A percentile compares a stretch with the other conserved stretches of the same genome.
These are phyloP conservation scores for Penicillium riverlandense DNA, from an alignment of 495 filamentous ascomycete species.

Conservation along the genomic window DNA sequence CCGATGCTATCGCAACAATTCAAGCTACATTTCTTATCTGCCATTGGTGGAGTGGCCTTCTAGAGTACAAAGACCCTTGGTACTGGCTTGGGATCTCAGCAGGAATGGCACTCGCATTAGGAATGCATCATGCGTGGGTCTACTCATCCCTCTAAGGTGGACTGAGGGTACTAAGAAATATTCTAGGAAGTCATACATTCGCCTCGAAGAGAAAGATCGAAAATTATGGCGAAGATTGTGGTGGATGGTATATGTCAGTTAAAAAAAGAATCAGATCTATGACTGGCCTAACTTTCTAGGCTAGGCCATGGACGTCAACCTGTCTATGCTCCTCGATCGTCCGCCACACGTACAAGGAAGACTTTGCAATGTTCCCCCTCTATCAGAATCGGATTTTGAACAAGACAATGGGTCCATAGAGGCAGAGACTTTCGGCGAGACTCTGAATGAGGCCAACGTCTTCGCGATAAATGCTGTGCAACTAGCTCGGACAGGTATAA, in stretches of 20 bases:
- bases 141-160: background rate
- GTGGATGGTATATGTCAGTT: conserved; percentile 8
- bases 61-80: conserved; percentile 17
- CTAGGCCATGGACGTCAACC: conserved; percentile 6
- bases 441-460: background rate
- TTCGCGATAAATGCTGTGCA: conserved; percentile 2
- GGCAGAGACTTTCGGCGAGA: background rate
- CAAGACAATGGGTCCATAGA: background rate
- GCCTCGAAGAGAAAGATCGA: conserved; percentile 1
- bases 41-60: conserved; percentile 16
- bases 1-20: conserved; percentile 12
- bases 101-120: conserved; percentile 14
- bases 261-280: background rate
- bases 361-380: conserved; percentile 5
- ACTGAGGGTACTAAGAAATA: background rate
- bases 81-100: conserved; percentile 14
- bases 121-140: conserved; percentile 16
- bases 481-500: conserved; percentile 6
- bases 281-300: background rate
- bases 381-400: conserved; percentile 4
- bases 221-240: conserved; percentile 5
- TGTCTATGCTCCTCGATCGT: conserved; percentile 7
- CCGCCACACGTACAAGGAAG: conserved; percentile 7
- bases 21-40: conserved; percentile 13
- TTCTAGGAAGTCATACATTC: conserved; percentile 4